Evolutionary conservation across 352 stramenopile genomes (phyloP).

Genomic region (Phytophthora niederhauseri): DNA sequence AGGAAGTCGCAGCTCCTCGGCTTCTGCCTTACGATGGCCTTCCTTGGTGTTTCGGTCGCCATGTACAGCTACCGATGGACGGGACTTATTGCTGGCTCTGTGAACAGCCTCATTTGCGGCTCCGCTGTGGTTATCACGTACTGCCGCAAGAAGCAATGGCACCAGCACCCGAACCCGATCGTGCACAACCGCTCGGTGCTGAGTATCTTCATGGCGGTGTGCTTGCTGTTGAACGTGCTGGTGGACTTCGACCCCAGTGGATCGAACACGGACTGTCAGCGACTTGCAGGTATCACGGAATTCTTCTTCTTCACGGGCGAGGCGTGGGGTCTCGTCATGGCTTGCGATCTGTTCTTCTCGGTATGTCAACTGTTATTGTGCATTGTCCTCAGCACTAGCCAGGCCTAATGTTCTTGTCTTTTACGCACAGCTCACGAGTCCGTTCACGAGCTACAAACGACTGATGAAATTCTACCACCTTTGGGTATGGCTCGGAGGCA

Average conservation of each 20-base stretch:
- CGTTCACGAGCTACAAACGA: slow-evolving; percentile 91
- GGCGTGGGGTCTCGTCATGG: slow-evolving; percentile 89
- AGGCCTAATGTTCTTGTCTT: neutral
- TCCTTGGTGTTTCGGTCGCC: slow-evolving; percentile 82
- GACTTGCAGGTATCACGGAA: slow-evolving; percentile 84
- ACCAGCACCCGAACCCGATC: slow-evolving; percentile 91
- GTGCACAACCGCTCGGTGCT: slow-evolving; percentile 86
- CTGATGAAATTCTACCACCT: slow-evolving; percentile 91
- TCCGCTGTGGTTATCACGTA: slow-evolving; percentile 90
- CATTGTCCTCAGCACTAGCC: neutral
- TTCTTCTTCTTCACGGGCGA: slow-evolving; percentile 92
- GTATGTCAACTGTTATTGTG: slow-evolving; percentile 28
- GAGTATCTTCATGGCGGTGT: slow-evolving; percentile 87
- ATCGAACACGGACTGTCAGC: slow-evolving; percentile 60
- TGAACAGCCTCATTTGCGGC: slow-evolving; percentile 89
- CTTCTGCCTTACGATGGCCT: slow-evolving; percentile 87
- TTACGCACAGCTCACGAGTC: slow-evolving; percentile 66
- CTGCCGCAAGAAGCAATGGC: slow-evolving; percentile 88
- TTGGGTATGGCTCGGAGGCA: slow-evolving; percentile 84
- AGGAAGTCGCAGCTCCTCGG: slow-evolving; percentile 88
- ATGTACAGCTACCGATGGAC: slow-evolving; percentile 92
- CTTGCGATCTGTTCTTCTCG: slow-evolving; percentile 89
- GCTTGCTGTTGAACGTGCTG: slow-evolving; percentile 83
- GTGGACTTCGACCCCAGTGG: slow-evolving; percentile 77
- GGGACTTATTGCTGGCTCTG: slow-evolving; percentile 84